These are phyloP conservation scores for Dinochytrium kinnereticum DNA, from an alignment of 371 early-diverging fungal genomes.

Conservation along the genomic window DNA sequence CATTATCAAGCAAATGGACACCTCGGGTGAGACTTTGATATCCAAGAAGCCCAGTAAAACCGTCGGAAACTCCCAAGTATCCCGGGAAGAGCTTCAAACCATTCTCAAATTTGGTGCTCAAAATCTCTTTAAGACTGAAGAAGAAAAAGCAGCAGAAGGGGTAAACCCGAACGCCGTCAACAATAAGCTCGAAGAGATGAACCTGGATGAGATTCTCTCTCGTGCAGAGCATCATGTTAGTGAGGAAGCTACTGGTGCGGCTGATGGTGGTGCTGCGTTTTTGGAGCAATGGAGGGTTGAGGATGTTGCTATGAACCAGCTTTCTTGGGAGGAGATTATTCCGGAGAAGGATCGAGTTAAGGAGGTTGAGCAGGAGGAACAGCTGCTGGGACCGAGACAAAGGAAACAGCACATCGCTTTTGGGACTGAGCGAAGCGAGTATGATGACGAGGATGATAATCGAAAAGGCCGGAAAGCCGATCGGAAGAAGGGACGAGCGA, in stretches of 20 bases:
- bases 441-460: conserved; percentile 64
- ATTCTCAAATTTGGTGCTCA: conserved; percentile 98
- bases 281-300: conserved; percentile 92
- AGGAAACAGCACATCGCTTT: conserved; percentile 28
- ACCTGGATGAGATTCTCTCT: conserved; percentile 93
- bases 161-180: not conserved
- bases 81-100: conserved; percentile 85
- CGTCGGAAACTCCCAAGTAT: conserved; percentile 53
- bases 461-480: conserved; percentile 17
- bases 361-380: conserved; percentile 64
- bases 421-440: conserved; percentile 26
- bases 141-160: conserved; percentile 17
- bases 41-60: conserved; percentile 55
- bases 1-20: conserved; percentile 98
- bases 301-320: conserved; percentile 76
- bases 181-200: conserved; percentile 86
- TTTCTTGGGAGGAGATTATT: conserved; percentile 96
- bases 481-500: conserved; percentile 51
- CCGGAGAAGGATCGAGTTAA: conserved; percentile 81
- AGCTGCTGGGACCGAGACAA: conserved; percentile 29
- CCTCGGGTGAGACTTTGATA: conserved; percentile 78
- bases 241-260: conserved; percentile 67
- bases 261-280: conserved; percentile 86
- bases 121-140: conserved; percentile 88
- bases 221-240: conserved; percentile 93